A percentile compares a stretch with the other conserved stretches of the same genome.
Conservation (phyloP, 305 asterid species). For the Plantago coronopus region DNA sequence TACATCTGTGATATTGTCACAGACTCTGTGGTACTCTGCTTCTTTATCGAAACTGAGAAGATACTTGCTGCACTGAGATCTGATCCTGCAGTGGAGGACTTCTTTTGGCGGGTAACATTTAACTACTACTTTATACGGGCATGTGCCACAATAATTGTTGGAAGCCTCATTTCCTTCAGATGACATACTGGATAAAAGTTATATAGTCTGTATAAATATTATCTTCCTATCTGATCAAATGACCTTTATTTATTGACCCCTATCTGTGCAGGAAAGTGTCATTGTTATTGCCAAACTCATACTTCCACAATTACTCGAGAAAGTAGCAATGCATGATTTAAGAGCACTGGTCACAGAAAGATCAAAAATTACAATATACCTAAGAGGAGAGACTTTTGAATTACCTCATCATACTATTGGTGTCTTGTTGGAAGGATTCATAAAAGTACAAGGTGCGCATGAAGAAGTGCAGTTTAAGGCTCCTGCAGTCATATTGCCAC, state of each 20-base stretch:
- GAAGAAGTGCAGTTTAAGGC: conserved; percentile 61
- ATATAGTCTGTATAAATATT: too few species aligned
- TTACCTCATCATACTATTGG: conserved; percentile 70
- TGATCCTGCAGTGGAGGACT: conserved; percentile 84
- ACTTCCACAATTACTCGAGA: conserved; percentile 79
- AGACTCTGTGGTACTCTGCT: conserved; percentile 78
- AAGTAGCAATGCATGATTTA: conserved; percentile 72
- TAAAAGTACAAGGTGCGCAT: conserved; percentile 53
- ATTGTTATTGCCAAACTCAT: conserved; percentile 68
- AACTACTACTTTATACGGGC: conserved; percentile 18
- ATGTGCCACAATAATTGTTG: conserved; percentile 15
- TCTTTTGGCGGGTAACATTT: conserved; percentile 84
- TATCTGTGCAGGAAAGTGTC: conserved; percentile 71
- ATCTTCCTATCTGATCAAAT: conserved; percentile 18
- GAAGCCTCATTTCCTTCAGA: conserved; percentile 4
- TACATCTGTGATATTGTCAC: conserved; percentile 68
- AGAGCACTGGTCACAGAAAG: conserved; percentile 71
- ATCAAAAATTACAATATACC: conserved; percentile 58
- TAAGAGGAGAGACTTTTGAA: conserved; percentile 81
- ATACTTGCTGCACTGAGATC: conserved; percentile 56
- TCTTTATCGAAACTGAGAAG: conserved; percentile 72
- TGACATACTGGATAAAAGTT: too few species aligned
- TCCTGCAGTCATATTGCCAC: conserved; percentile 64
- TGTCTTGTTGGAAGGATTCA: conserved; percentile 79
- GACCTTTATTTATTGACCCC: conserved; percentile 21